Percentiles rank a stretch among this genome's conserved stretches.
Conservation (phyloP, 495 filamentous ascomycete genomes). For the Rusavskia elegans region DNA sequence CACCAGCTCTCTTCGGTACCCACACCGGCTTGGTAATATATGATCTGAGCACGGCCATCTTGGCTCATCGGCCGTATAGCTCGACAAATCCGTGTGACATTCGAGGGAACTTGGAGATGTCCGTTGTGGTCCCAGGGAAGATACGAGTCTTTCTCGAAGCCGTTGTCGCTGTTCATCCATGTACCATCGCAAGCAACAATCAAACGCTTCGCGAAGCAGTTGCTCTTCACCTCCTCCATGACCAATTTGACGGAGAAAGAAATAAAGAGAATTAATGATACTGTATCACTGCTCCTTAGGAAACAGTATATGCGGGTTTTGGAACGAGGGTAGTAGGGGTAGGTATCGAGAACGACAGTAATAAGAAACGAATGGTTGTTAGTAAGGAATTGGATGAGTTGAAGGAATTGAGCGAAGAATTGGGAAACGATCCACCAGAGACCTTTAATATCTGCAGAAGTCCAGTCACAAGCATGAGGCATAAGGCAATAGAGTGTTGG, state of each 20-base stretch:
- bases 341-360: no score
- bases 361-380: neutral
- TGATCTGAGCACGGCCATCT: constrained; percentile 25
- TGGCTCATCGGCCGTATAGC: constrained; percentile 17
- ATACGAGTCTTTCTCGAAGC: constrained; percentile 5
- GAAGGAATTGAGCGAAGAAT: neutral
- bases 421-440: neutral
- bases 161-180: constrained; percentile 21
- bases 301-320: no score
- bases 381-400: neutral
- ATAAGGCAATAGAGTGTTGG: neutral
- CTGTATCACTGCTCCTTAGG: no score
- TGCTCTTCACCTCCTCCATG: neutral
- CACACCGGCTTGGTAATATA: constrained; percentile 39
- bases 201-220: constrained; percentile 15
- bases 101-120: constrained; percentile 21
- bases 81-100: constrained; percentile 26
- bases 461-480: neutral
- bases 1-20: constrained; percentile 20
- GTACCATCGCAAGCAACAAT: constrained; percentile 32
- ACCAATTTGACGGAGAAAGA: neutral
- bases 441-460: neutral
- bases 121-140: constrained; percentile 10
- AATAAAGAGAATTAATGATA: no score
- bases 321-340: no score